Base-by-base conservation (phyloP, 192 early-diverging fungal genomes). In the Lobosporangium transversale region DNA sequence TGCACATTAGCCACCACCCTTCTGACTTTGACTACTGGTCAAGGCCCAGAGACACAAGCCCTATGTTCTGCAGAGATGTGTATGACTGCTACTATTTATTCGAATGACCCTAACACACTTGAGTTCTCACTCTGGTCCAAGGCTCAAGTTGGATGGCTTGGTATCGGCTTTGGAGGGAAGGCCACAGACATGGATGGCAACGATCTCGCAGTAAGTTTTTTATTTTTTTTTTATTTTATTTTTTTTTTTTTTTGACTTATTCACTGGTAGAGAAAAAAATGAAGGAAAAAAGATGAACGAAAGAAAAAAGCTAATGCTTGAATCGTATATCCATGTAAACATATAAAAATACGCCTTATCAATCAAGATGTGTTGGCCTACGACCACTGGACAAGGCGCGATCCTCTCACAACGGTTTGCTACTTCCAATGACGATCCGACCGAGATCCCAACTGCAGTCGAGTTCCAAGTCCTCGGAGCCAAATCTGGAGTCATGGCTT, bases 361-460 rank as follows among this genome's bases (percentile, higher is more conserved):
- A n/a, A n/a, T n/a, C n/a, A 26, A 75, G 71, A 37, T 75, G 24
- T 75, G 71, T 45, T 75, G 71, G 71, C 71, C 62, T 23, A 40
- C 47, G 15, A 4, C 55, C 2, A 53, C 61, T 6, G 62, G 55
- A 5, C 30, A 20, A 21, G 58, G 56, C 1, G 63, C 71, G 2
- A 27, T 66, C 52, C 48, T 75, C 33, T 75, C 71, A 12, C 71
- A 66, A 18, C 57, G 71, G 14, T 18, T 21, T 21, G 71, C 71
- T 6, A 42, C 31, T 24, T 17, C n/a, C n/a, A 75, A 75, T 30
- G 52, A 44, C 15, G 4, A 4, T 7, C 71, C 71, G 1, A 23
- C 50, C 0, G 40, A 42, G 5, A 18, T 7, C 4, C 10, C 17
- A 3, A 32, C 48, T 1, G 4, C 51, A 0, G 51, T 61, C 1